These are phyloP conservation scores for Babesia sp. DNA, from an alignment of 169 alveolate genomes.

Conservation along the genomic window DNA sequence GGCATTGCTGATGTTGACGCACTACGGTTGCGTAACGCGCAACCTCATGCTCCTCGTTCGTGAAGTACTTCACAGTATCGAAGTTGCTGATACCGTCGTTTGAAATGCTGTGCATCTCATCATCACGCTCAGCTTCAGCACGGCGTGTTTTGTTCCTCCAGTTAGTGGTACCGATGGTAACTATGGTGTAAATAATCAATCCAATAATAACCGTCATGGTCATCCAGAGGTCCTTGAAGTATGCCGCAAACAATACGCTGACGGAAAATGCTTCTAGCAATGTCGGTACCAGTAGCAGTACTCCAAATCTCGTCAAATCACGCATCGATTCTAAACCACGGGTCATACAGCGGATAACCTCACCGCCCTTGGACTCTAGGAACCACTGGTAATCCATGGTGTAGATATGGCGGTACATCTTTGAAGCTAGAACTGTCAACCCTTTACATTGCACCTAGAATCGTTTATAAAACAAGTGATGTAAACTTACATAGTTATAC, in stretches of 20 bases:
- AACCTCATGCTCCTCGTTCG: slow-evolving; percentile 73
- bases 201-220: slow-evolving; percentile 46
- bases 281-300: slow-evolving; percentile 57
- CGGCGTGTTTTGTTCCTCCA: slow-evolving; percentile 71
- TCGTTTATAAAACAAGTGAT: not conserved
- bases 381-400: slow-evolving; percentile 59
- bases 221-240: slow-evolving; percentile 26
- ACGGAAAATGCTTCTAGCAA: slow-evolving; percentile 40
- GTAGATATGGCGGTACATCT: slow-evolving; percentile 34
- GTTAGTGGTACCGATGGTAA: slow-evolving; percentile 68
- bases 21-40: slow-evolving; percentile 64
- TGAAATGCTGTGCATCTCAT: slow-evolving; percentile 73
- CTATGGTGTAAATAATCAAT: slow-evolving; percentile 14
- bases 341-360: slow-evolving; percentile 47
- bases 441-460: slow-evolving; percentile 49
- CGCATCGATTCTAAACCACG: slow-evolving; percentile 64
- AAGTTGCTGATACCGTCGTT: slow-evolving; percentile 74
- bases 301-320: slow-evolving; percentile 58
- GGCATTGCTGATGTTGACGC: slow-evolving; percentile 63
- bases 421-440: slow-evolving; percentile 22
- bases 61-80: slow-evolving; percentile 77
- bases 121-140: slow-evolving; percentile 71
- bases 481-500: slow-evolving; percentile 48
- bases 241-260: slow-evolving; percentile 30
- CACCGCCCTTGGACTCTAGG: slow-evolving; percentile 49